Evolutionary conservation across 2,329 filamentous ascomycete genomes (phyloP), one percentile per base, ranked within the genome.

Genomic region (Cytospora piceicola): DNA sequence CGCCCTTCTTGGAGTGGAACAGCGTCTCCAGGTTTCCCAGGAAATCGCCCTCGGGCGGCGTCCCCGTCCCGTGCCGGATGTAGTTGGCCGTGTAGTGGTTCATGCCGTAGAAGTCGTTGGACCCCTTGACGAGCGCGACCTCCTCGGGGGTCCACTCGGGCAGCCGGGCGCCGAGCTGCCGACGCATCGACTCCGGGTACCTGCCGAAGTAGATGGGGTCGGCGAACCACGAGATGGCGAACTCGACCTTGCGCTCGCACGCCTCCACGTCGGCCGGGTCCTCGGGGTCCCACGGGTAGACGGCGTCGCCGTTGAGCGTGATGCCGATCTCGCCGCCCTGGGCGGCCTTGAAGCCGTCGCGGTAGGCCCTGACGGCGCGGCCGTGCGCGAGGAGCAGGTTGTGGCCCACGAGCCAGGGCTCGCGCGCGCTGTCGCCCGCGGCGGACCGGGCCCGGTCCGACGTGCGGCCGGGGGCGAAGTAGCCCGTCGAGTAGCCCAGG

Each of bases 51-150:
- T 81, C 80, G 1, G 85, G 82, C 0, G 91, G 79, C 57, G 83
- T 79, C 8, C 83, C 84, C 9, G 85, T 83, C 73, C 87, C 86
- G 79, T 94, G 89, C 76, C 88, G 89, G 79, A 96, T 88, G 79
- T 91, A 96, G 82, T 95, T 92, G 74, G 92, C 90, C 59, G 91
- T 94, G 82, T 96, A 96, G 82, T 93, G 90, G 82, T 96, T 96
- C 91, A 94, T 94, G 76, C 92, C 93, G 77, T 96, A 96, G 79
- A 96, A 96, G 81, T 96, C 93, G 77, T 95, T 95, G 75, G 89
- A 92, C n/a, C 91, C 92, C 73, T 90, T 83, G 55, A 96, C 88
- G n/a, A 95, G 81, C 2, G 85, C 86, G 29, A 82, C 77, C 74
- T 96, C 92, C 70, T 92, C 90, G 0, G 83, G 77, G 0, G 90